Percentiles rank a stretch among this genome's conserved stretches.
Conservation (phyloP, 371 early-diverging fungal genomes). For the Ecytonucleospora hepatopenaei region DNA sequence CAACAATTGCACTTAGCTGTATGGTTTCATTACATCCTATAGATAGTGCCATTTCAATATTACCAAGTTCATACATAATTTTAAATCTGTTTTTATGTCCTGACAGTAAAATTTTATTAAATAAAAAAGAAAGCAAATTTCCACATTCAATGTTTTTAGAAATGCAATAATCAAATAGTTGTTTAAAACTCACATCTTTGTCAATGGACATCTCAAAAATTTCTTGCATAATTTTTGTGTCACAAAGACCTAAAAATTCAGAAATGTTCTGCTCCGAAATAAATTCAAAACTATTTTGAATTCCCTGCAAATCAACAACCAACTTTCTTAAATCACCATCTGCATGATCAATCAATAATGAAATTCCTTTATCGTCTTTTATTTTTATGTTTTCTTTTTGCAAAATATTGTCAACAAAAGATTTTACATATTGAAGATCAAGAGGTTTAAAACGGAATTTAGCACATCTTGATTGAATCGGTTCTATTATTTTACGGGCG, state of each 20-base stretch:
- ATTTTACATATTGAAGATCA: constrained; percentile 63
- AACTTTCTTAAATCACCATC: constrained; percentile 88
- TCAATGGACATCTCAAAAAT: constrained; percentile 25
- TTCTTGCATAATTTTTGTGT: constrained; percentile 13
- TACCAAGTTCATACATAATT: constrained; percentile 42
- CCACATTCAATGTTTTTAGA: constrained; percentile 24
- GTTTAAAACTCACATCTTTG: constrained; percentile 10
- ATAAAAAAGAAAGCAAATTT: constrained; percentile 26
- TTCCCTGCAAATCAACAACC: constrained; percentile 63
- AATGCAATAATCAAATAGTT: not conserved
- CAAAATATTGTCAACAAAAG: constrained; percentile 65
- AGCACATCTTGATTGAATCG: constrained; percentile 89
- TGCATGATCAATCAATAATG: constrained; percentile 66
- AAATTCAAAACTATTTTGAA: constrained; percentile 22
- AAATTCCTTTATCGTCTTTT: constrained; percentile 64
- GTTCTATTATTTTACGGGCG: constrained; percentile 87
- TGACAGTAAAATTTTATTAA: constrained; percentile 24
- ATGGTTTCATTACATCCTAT: constrained; percentile 52
- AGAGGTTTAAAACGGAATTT: constrained; percentile 87
- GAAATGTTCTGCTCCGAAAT: constrained; percentile 26
- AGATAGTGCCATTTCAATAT: constrained; percentile 44
- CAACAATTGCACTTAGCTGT: constrained; percentile 46
- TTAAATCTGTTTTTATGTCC: constrained; percentile 29
- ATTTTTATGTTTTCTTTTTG: constrained; percentile 57
- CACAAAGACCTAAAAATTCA: constrained; percentile 31